Percentiles rank a stretch among this genome's conserved stretches.
Conservation (phyloP, 2,329 filamentous ascomycete species). For the Alternaria panax region DNA sequence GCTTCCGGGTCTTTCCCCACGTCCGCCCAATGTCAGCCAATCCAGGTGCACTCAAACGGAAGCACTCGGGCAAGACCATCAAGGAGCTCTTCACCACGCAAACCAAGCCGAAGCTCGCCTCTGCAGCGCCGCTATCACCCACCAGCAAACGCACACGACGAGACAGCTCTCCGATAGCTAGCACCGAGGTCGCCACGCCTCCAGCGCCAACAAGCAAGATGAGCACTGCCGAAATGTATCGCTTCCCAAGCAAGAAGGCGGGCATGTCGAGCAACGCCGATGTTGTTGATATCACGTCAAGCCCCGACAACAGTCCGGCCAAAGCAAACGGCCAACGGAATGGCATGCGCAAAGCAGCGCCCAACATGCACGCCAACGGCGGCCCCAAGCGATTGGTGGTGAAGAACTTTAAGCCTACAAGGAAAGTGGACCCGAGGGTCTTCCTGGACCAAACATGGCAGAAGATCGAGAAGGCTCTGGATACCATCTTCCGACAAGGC, state of each 20-base stretch:
- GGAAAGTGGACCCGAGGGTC: constrained; percentile 71
- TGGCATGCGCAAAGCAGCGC: constrained; percentile 55
- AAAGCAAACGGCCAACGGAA: constrained; percentile 49
- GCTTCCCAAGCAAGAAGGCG: constrained; percentile 43
- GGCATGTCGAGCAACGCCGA: constrained; percentile 24
- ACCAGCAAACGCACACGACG: constrained; percentile 43
- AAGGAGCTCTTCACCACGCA: constrained; percentile 47
- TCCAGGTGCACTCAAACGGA: constrained; percentile 45
- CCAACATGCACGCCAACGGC: constrained; percentile 69
- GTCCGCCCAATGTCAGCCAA: constrained; percentile 44
- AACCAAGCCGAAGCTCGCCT: constrained; percentile 40
- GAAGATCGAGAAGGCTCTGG: constrained; percentile 76
- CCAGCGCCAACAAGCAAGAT: constrained; percentile 26
- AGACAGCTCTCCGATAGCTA: constrained; percentile 29
- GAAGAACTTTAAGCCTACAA: constrained; percentile 79
- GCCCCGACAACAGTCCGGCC: constrained; percentile 52
- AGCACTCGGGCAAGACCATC: constrained; percentile 47
- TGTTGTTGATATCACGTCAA: constrained; percentile 41
- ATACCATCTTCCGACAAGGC: constrained; percentile 73
- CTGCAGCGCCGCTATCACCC: constrained; percentile 38
- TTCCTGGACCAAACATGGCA: constrained; percentile 81
- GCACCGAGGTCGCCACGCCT: constrained; percentile 18
- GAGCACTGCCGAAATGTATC: constrained; percentile 47
- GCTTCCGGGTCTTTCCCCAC: constrained; percentile 13
- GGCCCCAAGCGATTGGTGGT: constrained; percentile 89